These are phyloP conservation scores for Leavenworthia alabamica DNA, from an alignment of 345 rosid genomes.

Conservation along the genomic window DNA sequence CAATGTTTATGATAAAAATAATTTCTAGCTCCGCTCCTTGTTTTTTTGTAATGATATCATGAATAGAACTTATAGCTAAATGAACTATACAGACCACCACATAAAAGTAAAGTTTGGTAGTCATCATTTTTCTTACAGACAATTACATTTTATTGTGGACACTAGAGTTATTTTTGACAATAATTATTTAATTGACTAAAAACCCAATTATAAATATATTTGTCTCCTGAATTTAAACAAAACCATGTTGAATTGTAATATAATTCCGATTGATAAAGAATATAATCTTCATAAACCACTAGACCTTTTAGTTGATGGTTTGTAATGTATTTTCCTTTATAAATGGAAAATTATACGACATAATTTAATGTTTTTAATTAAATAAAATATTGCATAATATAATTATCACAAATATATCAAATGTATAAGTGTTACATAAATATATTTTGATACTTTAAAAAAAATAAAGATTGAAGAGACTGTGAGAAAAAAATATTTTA, in stretches of 20 bases:
- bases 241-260: too few species aligned
- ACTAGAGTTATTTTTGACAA: conserved; percentile 1
- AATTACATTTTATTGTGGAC: conserved; percentile 2
- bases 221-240: background rate
- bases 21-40: too few species aligned
- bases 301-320: background rate
- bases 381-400: too few species aligned
- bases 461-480: too few species aligned
- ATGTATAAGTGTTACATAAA: too few species aligned
- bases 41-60: too few species aligned
- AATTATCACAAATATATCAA: too few species aligned
- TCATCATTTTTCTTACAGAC: conserved; percentile 7
- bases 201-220: background rate
- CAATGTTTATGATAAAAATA: too few species aligned
- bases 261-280: background rate
- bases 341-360: background rate
- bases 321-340: background rate
- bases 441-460: too few species aligned
- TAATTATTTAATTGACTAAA: conserved; percentile 12
- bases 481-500: too few species aligned
- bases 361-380: too few species aligned
- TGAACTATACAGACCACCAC: conserved; percentile 3
- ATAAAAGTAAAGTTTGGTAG: conserved; percentile 11
- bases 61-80: too few species aligned
- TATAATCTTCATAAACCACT: background rate